Conservation (phyloP, 257 asterid species). For the Nicotiana otophora region DNA sequence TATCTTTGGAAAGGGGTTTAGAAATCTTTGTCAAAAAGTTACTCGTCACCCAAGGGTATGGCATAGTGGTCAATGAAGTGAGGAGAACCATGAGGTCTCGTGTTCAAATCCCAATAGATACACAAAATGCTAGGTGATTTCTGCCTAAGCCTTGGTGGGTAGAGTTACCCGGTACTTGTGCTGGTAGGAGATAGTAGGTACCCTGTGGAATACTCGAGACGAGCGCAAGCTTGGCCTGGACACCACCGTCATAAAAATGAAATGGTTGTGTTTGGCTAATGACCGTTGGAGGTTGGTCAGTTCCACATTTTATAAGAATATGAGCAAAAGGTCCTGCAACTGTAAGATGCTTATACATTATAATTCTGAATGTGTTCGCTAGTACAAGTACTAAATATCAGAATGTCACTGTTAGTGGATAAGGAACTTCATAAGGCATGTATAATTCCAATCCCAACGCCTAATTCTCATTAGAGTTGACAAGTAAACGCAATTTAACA, state of each 20-base stretch:
- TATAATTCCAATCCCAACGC: not conserved
- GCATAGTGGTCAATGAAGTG: too few species aligned
- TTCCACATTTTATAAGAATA: not conserved
- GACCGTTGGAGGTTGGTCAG: not conserved
- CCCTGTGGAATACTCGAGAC: too few species aligned
- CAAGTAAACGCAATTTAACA: not conserved
- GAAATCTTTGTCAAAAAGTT: not conserved
- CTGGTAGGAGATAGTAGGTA: too few species aligned
- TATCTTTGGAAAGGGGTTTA: not conserved
- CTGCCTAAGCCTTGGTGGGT: too few species aligned
- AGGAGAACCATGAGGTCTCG: too few species aligned
- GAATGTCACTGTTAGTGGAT: not conserved
- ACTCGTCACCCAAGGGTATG: too few species aligned
- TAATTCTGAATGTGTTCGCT: not conserved
- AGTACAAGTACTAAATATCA: not conserved
- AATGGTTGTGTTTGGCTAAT: not conserved
- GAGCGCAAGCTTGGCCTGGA: too few species aligned
- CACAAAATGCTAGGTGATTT: too few species aligned
- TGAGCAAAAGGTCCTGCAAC: not conserved
- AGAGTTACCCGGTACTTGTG: too few species aligned
- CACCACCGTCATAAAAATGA: not conserved
- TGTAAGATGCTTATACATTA: not conserved
- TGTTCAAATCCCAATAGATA: too few species aligned
- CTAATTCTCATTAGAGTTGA: not conserved
- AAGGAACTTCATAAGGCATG: not conserved